Evolutionary conservation across 2,329 filamentous ascomycete species (phyloP).

Genomic region (Hymenoscyphus fructigenus): DNA sequence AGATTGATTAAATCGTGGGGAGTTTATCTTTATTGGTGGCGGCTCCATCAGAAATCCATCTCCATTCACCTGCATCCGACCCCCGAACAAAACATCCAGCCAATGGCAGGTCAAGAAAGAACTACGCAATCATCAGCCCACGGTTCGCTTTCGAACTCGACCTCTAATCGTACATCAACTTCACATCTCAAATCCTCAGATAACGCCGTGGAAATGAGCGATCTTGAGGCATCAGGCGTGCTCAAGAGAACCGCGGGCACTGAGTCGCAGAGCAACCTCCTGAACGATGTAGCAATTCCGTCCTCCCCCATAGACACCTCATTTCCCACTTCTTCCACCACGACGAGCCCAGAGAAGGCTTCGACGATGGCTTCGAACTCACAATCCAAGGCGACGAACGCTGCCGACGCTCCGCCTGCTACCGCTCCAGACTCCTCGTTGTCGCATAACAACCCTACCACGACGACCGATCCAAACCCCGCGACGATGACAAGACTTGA

Average conservation of each 20-base stretch:
- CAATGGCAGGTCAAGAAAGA: constrained; percentile 21
- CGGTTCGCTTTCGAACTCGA: constrained; percentile 11
- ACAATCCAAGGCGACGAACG: neutral
- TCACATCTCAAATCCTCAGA: constrained; percentile 17
- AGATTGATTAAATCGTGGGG: constrained; percentile 2
- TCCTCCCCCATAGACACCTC: constrained; percentile 21
- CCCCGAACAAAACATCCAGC: constrained; percentile 12
- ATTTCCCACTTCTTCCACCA: constrained; percentile 16
- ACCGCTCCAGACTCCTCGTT: constrained; percentile 16
- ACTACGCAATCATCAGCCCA: constrained; percentile 16
- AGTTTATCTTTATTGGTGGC: constrained; percentile 1
- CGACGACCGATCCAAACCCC: constrained; percentile 6
- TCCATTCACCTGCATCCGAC: constrained; percentile 2
- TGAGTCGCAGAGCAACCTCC: constrained; percentile 27
- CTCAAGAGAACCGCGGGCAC: constrained; percentile 21
- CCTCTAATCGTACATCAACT: constrained; percentile 16
- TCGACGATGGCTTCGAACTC: constrained; percentile 9
- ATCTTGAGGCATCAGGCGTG: constrained; percentile 24
- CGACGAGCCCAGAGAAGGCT: constrained; percentile 8
- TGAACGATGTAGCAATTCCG: constrained; percentile 30
- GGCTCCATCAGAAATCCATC: constrained; percentile 3
- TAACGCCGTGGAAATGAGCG: constrained; percentile 28
- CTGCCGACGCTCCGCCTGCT: neutral
- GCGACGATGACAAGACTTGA: constrained; percentile 23
- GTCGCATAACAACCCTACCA: constrained; percentile 11